Evolutionary conservation across 176 grass and related monocot genomes (phyloP), one percentile per base, ranked within the genome.

Genomic region (Aegilops umbellulata): DNA sequence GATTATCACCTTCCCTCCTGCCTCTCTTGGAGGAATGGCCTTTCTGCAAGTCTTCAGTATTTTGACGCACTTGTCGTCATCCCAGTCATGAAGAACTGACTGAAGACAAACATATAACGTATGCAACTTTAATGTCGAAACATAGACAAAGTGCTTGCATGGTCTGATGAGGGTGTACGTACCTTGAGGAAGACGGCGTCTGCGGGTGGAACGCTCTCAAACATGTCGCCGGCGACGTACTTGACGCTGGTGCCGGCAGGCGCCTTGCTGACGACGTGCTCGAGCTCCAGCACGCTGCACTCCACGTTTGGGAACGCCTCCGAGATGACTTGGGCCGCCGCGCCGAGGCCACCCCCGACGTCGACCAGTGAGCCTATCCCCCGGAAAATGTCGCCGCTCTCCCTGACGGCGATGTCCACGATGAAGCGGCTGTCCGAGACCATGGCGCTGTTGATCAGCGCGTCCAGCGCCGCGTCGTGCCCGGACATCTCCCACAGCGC

Each of bases 81-180:
- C 58, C 92, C 89, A 94, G 5, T 89, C 89, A n/a, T 94, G 92
- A 5, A 94, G 24, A 41, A 88, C 79, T 80, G 86, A 91, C 92
- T 94, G 35, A 29, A 66, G 1, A 49, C 17, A 70, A 27, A 34
- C 26, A 26, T 27, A n/a, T 1, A 34, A 7, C 31, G 0, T 67
- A 8, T 32, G 64, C 3, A 46, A 46, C 42, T 4, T 8, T 47
- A 47, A 15, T 47, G 42, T 39, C 2, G 38, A 30, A 39, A 39
- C 38, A 39, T 39, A 39, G 38, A 10, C 38, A 39, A 39, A 39
- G 9, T 39, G 38, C 38, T 39, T 30, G 29, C 29, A 30, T 30
- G 29, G 29, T 30, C 29, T 9, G 38, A 39, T 10, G 38, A 69
- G 31, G 32, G 3, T 57, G 19, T 57, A 42, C 5, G 17, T 49